phyloP scores from a whole-genome alignment of 1,284 basidiomycete species.

The Lentinula novae-zelandiae region DNA sequence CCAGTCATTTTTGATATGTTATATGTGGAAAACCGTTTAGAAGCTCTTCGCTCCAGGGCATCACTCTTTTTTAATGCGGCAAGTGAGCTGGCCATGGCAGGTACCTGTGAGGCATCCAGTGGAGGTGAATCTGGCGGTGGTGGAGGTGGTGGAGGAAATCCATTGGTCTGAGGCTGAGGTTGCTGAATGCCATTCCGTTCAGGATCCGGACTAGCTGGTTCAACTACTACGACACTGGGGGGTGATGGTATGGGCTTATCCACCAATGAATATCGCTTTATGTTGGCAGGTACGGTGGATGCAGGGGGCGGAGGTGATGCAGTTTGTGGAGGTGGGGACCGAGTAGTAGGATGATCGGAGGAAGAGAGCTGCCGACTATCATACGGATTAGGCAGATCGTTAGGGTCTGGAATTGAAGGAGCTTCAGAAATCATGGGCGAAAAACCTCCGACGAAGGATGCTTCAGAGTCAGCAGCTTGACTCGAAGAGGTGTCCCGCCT shows the following conservation, averaged over 20 bases:
- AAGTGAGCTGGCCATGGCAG: conserved; percentile 79
- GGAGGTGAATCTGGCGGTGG: conserved; percentile 39
- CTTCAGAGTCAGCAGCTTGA: conserved; percentile 30
- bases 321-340: conserved; percentile 14
- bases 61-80: conserved; percentile 88
- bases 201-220: conserved; percentile 39
- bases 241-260: conserved; percentile 56
- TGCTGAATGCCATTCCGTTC: conserved; percentile 3
- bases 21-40: conserved; percentile 95
- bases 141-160: conserved; percentile 35
- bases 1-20: conserved; percentile 94
- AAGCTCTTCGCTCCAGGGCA: conserved; percentile 86
- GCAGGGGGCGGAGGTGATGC: conserved; percentile 16
- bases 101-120: conserved; percentile 40
- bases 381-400: conserved; percentile 13
- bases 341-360: background rate
- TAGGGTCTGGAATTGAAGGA: conserved; percentile 10
- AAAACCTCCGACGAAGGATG: conserved; percentile 51
- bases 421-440: conserved; percentile 32
- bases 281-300: conserved; percentile 46
- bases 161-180: conserved; percentile 18
- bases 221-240: conserved; percentile 38
- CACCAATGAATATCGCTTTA: conserved; percentile 75
- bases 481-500: conserved; percentile 28
- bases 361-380: background rate